These are phyloP conservation scores for Cordyceps tenuipes DNA, from an alignment of 2,329 filamentous ascomycete genomes.

Conservation along the genomic window DNA sequence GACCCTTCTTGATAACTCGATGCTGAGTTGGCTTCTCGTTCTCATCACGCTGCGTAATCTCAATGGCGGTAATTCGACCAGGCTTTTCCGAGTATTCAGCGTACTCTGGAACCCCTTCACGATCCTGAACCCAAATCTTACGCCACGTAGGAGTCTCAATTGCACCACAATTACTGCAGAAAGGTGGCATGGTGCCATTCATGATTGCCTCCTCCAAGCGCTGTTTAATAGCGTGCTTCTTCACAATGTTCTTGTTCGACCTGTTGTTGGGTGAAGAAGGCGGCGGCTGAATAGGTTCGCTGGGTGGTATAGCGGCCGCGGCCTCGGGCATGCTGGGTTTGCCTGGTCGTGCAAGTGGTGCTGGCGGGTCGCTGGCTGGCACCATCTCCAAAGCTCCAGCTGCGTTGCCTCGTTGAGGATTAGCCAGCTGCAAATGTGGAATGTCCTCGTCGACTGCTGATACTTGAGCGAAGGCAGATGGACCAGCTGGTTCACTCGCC, in stretches of 20 bases:
- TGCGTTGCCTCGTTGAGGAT: constrained; percentile 30
- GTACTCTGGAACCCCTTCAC: constrained; percentile 59
- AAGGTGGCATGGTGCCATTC: constrained; percentile 79
- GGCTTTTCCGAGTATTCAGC: constrained; percentile 66
- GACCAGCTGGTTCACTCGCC: constrained; percentile 43
- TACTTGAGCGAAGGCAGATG: constrained; percentile 31
- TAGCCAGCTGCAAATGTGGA: constrained; percentile 25
- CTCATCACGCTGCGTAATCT: constrained; percentile 54
- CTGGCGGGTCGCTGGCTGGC: constrained; percentile 40
- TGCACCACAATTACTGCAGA: constrained; percentile 85
- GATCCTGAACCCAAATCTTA: constrained; percentile 76
- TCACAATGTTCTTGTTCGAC: constrained; percentile 55
- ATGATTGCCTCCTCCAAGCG: constrained; percentile 56
- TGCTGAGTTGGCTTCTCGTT: constrained; percentile 57
- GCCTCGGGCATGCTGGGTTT: constrained; percentile 27
- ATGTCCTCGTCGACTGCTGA: constrained; percentile 13
- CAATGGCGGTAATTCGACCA: constrained; percentile 66
- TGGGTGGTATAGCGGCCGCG: constrained; percentile 32
- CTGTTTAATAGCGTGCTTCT: constrained; percentile 54
- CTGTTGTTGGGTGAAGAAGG: constrained; percentile 36
- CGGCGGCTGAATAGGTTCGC: constrained; percentile 29
- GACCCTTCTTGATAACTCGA: constrained; percentile 68
- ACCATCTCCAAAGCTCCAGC: constrained; percentile 26
- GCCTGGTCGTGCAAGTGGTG: constrained; percentile 19
- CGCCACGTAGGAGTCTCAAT: constrained; percentile 97